Percentiles rank a stretch among this genome's conserved stretches.
These are phyloP conservation scores for Bauhinia variegata DNA, from an alignment of 306 rosid species.

Conservation along the genomic window DNA sequence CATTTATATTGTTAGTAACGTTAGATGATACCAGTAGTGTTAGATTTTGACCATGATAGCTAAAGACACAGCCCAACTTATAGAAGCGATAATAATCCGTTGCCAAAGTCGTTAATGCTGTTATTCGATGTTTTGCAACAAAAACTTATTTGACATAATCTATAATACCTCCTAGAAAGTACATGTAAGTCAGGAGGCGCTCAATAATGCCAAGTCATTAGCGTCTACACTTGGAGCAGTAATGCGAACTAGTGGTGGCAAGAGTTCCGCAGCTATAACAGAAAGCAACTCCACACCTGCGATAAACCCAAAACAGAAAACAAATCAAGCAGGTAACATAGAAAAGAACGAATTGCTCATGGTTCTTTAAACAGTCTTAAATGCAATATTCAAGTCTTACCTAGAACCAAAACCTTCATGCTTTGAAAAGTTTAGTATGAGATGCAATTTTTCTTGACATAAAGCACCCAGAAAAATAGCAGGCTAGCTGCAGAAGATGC, in stretches of 20 bases:
- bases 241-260: neutral
- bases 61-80: too few relatives aligned
- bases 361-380: neutral
- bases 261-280: constrained; percentile 51
- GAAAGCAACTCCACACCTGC: constrained; percentile 56
- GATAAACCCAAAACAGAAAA: constrained; percentile 22
- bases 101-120: too few relatives aligned
- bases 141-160: too few relatives aligned
- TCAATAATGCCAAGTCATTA: neutral
- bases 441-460: neutral
- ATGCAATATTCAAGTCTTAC: neutral
- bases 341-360: constrained; percentile 2
- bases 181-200: too few relatives aligned
- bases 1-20: too few relatives aligned
- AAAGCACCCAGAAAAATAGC: neutral
- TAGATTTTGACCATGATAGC: too few relatives aligned
- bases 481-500: neutral
- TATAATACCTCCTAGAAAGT: neutral
- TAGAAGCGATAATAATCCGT: too few relatives aligned
- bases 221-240: constrained; percentile 21
- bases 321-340: constrained; percentile 3
- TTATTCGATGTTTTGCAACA: too few relatives aligned
- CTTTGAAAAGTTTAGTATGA: too few relatives aligned
- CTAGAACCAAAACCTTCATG: neutral
- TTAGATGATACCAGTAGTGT: too few relatives aligned